Conservation (phyloP, 345 rosid species). For the Eucalyptus lansdowneana region DNA sequence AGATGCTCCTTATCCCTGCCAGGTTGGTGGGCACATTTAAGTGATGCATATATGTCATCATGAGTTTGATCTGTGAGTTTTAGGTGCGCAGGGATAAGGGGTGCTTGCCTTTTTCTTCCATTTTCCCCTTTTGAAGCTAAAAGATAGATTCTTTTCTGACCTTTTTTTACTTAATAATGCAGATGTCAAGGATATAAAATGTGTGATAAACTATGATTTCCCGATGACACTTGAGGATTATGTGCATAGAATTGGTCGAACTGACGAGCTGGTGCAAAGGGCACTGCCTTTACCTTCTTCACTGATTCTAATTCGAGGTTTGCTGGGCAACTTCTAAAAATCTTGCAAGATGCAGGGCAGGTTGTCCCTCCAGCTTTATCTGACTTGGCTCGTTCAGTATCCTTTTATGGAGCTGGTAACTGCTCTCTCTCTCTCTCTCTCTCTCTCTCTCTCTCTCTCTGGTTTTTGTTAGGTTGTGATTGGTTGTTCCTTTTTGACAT, state of each 20-base stretch:
- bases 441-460: neutral
- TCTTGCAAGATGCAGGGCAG: slow-evolving; percentile 88
- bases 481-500: neutral
- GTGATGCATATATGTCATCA: slow-evolving; percentile 63
- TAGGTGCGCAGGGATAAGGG: slow-evolving; percentile 95
- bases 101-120: slow-evolving; percentile 1
- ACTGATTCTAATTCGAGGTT: slow-evolving; percentile 76
- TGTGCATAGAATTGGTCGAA: slow-evolving; percentile 93
- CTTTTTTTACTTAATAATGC: slow-evolving; percentile 4
- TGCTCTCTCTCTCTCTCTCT: neutral
- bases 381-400: slow-evolving; percentile 37
- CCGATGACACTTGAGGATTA: slow-evolving; percentile 90
- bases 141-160: neutral
- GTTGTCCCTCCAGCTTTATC: slow-evolving; percentile 59
- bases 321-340: slow-evolving; percentile 80
- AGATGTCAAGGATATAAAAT: slow-evolving; percentile 99
- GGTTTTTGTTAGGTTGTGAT: neutral
- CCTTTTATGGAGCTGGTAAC: slow-evolving; percentile 46
- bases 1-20: slow-evolving; percentile 93
- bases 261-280: slow-evolving; percentile 97
- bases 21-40: slow-evolving; percentile 97
- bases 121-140: neutral
- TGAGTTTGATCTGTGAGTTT: slow-evolving; percentile 51
- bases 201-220: slow-evolving; percentile 95
- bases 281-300: slow-evolving; percentile 79